Conservation (phyloP, 2,329 filamentous ascomycete genomes). For the Hypocreales sp. region DNA sequence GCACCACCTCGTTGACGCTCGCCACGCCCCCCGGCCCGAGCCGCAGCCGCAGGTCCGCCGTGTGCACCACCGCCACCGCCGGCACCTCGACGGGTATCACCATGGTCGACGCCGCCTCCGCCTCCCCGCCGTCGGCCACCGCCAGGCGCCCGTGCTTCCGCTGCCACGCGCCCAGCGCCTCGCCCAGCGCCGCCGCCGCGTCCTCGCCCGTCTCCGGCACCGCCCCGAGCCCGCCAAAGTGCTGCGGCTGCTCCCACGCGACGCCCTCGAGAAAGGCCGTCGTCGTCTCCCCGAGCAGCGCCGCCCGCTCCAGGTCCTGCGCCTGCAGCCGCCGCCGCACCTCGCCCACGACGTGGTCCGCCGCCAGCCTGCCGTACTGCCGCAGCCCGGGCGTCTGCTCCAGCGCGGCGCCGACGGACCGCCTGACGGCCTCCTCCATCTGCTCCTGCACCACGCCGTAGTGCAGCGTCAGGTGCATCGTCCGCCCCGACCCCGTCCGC, state of each 20-base stretch:
- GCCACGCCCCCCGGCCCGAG: conserved; percentile 23
- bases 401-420: conserved; percentile 25
- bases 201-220: conserved; percentile 18
- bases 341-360: conserved; percentile 26
- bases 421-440: conserved; percentile 35
- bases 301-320: conserved; percentile 39
- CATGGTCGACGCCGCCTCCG: conserved; percentile 42
- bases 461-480: conserved; percentile 52
- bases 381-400: conserved; percentile 20
- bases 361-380: conserved; percentile 30
- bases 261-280: conserved; percentile 30
- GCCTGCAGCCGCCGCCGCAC: conserved; percentile 26
- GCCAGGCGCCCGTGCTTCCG: conserved; percentile 5
- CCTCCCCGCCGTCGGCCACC: conserved; percentile 1
- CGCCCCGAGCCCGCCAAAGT: conserved; percentile 34
- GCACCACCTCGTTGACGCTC: conserved; percentile 47
- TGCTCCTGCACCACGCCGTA: conserved; percentile 69
- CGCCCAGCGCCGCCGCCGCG: conserved; percentile 10
- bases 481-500: conserved; percentile 16
- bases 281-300: conserved; percentile 33
- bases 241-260: conserved; percentile 28
- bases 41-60: conserved; percentile 48
- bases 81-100: conserved; percentile 84
- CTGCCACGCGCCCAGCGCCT: conserved; percentile 18
- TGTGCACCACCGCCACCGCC: conserved; percentile 68